phyloP scores from a whole-genome alignment of 306 rosid genomes.

The Cucurbita moschata region DNA sequence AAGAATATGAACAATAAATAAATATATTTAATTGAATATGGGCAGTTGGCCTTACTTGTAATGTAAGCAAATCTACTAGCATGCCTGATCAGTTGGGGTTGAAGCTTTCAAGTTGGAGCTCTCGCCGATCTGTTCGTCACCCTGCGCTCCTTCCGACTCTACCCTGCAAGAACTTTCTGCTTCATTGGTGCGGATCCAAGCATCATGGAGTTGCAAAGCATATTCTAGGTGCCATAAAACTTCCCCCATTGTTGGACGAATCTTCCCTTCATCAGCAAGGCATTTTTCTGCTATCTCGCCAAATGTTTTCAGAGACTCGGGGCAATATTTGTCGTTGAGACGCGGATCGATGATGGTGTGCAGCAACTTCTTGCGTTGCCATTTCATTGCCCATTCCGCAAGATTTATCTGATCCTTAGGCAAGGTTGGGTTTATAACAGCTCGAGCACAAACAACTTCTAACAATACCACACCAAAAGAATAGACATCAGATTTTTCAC shows the following conservation, averaged over 20 bases:
- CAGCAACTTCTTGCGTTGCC: slow-evolving; percentile 63
- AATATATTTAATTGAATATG: slow-evolving; percentile 4
- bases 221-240: slow-evolving; percentile 89
- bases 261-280: slow-evolving; percentile 81
- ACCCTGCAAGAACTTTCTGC: slow-evolving; percentile 19
- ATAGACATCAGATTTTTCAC: slow-evolving; percentile 91
- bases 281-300: slow-evolving; percentile 93
- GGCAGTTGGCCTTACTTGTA: slow-evolving; percentile 5
- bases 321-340: slow-evolving; percentile 42
- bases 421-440: slow-evolving; percentile 83
- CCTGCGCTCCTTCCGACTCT: not conserved
- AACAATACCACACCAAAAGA: slow-evolving; percentile 86
- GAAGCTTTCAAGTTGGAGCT: not conserved
- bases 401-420: slow-evolving; percentile 91
- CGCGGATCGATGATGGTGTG: slow-evolving; percentile 46
- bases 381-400: slow-evolving; percentile 93
- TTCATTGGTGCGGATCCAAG: slow-evolving; percentile 42
- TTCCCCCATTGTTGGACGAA: slow-evolving; percentile 88
- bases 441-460: slow-evolving; percentile 81
- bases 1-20: not conserved
- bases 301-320: slow-evolving; percentile 54
- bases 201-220: slow-evolving; percentile 75
- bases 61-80: not conserved
- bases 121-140: not conserved
- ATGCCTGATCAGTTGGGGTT: not conserved